A percentile compares a stretch with the other conserved stretches of the same genome.
Conservation (phyloP, 225 moss, liverwort and hornwort genomes). For the Takakia lepidozioides region DNA sequence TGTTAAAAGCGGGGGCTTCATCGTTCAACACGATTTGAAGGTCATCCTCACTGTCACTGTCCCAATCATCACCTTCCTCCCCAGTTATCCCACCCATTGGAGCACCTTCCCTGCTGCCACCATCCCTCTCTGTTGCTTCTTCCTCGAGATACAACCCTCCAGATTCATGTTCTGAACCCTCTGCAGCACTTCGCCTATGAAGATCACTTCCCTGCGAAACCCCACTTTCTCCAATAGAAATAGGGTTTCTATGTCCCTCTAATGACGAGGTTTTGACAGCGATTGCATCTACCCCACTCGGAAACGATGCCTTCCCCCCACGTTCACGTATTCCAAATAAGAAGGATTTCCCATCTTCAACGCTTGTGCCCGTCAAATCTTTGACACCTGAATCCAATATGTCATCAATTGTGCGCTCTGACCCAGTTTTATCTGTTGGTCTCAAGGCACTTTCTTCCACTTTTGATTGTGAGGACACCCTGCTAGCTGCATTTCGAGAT, state of each 20-base stretch:
- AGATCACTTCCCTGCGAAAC: slow-evolving; percentile 8
- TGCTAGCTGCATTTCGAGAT: slow-evolving; percentile 8
- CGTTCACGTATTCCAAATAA: slow-evolving; percentile 3
- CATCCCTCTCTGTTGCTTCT: slow-evolving; percentile 21
- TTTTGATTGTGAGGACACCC: slow-evolving; percentile 16
- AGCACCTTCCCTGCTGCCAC: slow-evolving; percentile 18
- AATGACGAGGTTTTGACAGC: slow-evolving; percentile 3
- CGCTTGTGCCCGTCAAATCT: slow-evolving; percentile 35
- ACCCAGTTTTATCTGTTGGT: slow-evolving; percentile 6
- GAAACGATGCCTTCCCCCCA: slow-evolving; percentile 16
- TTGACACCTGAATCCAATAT: slow-evolving; percentile 8
- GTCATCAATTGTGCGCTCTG: slow-evolving; percentile 8
- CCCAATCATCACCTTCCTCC: slow-evolving; percentile 73
- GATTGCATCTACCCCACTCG: slow-evolving; percentile 7
- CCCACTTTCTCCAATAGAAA: slow-evolving; percentile 16
- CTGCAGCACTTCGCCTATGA: slow-evolving; percentile 10
- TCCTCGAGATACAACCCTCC: slow-evolving; percentile 31
- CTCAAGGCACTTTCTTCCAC: not conserved
- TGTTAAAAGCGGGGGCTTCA: slow-evolving; percentile 51
- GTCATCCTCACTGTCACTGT: slow-evolving; percentile 95
- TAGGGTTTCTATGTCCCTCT: slow-evolving; percentile 29
- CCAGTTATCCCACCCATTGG: slow-evolving; percentile 19
- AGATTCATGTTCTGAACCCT: slow-evolving; percentile 22
- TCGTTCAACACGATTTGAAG: slow-evolving; percentile 90
- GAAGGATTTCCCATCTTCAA: slow-evolving; percentile 35